Evolutionary conservation across 2,329 filamentous ascomycete genomes (phyloP), one percentile per base, ranked within the genome.

Genomic region (Dryadomyces sulphureus): DNA sequence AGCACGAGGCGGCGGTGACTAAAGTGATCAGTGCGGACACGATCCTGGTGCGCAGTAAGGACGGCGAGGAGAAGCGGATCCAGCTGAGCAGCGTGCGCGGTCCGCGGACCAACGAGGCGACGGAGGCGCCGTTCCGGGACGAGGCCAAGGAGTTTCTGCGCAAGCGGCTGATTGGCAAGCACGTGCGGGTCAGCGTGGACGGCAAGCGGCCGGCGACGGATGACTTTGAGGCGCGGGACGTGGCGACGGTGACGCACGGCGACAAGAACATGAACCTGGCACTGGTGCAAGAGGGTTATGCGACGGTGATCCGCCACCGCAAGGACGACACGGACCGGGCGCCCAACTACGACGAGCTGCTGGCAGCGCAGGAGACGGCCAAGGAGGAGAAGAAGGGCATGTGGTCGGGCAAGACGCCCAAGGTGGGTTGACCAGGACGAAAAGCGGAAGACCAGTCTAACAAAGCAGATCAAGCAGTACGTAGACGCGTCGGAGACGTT

Each of bases 81-180:
- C 93, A 81, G 62, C 70, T 98, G 49, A 94, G 87, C 70, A 96
- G 90, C 60, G 77, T 96, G 49, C 81, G 92, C 51, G 90, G 92
- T 48, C 92, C 92, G n/a, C 89, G 94, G 59, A 76, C 84, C 3
- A 82, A 79, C 41, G 90, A 96, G 61, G 76, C 85, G 19, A 82
- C 86, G 48, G 90, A 96, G 63, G 75, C 85, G 36, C 87, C 88
- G 0, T 98, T 90, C 69, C 76, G 79, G 54, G 84, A 92, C 12
- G 90, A 95, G 59, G 90, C 92, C 27, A 98, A 98, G 69, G 92
- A 98, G 61, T 96, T 90, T 60, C 63, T 96, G 52, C 81, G 92
- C 46, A 94, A 94, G 72, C 87, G 81, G 62, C 64, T 95, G 27
- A 98, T 98, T 57, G 92, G 89, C 50, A 98, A 98, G 70, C 86